phyloP scores from a whole-genome alignment of 805 yeast species.

The Zygotorulaspora chibaensis region DNA sequence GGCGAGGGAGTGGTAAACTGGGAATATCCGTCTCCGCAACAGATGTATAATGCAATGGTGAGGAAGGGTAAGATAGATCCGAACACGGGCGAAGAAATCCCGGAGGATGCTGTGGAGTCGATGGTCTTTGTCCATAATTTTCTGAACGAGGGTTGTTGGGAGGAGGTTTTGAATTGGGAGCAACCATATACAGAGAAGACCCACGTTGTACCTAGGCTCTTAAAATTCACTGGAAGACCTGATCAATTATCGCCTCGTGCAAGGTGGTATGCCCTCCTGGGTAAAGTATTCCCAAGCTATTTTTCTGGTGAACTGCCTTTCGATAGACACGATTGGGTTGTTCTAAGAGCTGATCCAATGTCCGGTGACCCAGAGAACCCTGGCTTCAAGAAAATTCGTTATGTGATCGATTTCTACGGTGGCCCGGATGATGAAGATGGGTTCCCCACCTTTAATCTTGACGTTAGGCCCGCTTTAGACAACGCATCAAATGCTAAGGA shows the following conservation, averaged over 20 bases:
- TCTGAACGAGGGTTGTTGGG: slow-evolving; percentile 97
- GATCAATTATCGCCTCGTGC: slow-evolving; percentile 86
- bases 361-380: slow-evolving; percentile 32
- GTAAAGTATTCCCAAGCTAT: slow-evolving; percentile 64
- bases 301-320: slow-evolving; percentile 84
- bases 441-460: slow-evolving; percentile 85
- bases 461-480: slow-evolving; percentile 94
- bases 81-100: slow-evolving; percentile 60
- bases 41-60: slow-evolving; percentile 97
- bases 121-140: slow-evolving; percentile 98
- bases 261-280: slow-evolving; percentile 55
- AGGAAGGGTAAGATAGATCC: slow-evolving; percentile 70
- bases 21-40: slow-evolving; percentile 99
- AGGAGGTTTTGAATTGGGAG: slow-evolving; percentile 91
- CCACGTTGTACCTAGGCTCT: slow-evolving; percentile 64
- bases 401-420: slow-evolving; percentile 93
- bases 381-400: slow-evolving; percentile 70
- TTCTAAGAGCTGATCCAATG: slow-evolving; percentile 56
- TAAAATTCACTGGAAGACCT: slow-evolving; percentile 89
- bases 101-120: slow-evolving; percentile 91
- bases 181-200: slow-evolving; percentile 54
- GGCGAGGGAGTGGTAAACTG: slow-evolving; percentile 66
- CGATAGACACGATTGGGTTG: slow-evolving; percentile 99
- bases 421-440: slow-evolving; percentile 90
- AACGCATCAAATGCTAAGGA: slow-evolving; percentile 57